phyloP scores from a whole-genome alignment of 1,284 basidiomycete genomes.

The Cryptococcus sp. region DNA sequence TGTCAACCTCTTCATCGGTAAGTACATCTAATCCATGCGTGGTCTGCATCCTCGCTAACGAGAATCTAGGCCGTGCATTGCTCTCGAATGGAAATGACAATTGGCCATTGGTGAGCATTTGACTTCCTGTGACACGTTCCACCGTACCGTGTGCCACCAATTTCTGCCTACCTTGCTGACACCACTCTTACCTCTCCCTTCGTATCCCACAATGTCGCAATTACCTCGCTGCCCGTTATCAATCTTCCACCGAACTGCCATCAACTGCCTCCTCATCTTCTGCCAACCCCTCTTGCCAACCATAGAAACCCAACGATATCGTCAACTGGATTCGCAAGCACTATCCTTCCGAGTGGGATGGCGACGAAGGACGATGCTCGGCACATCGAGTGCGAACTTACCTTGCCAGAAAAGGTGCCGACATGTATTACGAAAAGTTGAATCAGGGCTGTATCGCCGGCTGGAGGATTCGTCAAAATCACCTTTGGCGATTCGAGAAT shows the following conservation, averaged over 20 bases:
- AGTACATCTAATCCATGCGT: constrained; percentile 10
- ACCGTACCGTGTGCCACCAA: neutral
- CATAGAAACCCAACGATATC: constrained; percentile 52
- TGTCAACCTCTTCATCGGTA: constrained; percentile 51
- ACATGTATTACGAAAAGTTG: constrained; percentile 54
- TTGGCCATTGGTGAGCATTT: constrained; percentile 47
- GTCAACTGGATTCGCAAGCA: constrained; percentile 52
- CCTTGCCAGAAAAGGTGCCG: constrained; percentile 50
- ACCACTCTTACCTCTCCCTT: too few species aligned
- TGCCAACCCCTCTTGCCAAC: constrained; percentile 1
- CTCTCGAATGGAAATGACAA: constrained; percentile 51
- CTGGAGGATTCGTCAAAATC: constrained; percentile 50
- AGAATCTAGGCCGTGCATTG: constrained; percentile 39
- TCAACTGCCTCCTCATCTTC: constrained; percentile 1
- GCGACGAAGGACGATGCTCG: constrained; percentile 50
- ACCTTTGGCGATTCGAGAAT: constrained; percentile 50
- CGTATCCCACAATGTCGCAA: too few species aligned
- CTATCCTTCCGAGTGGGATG: constrained; percentile 51
- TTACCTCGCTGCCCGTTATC: too few species aligned
- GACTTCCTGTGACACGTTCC: neutral
- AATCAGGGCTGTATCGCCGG: constrained; percentile 49
- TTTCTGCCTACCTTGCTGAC: neutral
- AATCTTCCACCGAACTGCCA: too few species aligned
- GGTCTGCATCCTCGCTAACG: neutral
- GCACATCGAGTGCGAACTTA: constrained; percentile 51